These are phyloP conservation scores for Candida manassasensis DNA, from an alignment of 805 yeast species.

Conservation along the genomic window DNA sequence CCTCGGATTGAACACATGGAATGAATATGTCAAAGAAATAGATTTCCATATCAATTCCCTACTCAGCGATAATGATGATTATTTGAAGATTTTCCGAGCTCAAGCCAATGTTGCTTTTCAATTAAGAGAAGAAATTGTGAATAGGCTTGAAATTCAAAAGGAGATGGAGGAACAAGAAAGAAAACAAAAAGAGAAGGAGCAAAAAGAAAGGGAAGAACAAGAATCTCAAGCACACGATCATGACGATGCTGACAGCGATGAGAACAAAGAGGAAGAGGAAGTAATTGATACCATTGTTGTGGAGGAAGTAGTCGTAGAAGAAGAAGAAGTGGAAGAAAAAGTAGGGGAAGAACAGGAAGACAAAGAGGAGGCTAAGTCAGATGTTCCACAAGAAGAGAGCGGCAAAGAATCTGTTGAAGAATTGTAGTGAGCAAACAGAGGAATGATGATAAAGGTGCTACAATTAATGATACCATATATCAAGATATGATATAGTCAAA, in stretches of 20 bases:
- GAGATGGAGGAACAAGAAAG: constrained; percentile 49
- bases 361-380: constrained; percentile 1
- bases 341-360: constrained; percentile 2
- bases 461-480: too few species aligned
- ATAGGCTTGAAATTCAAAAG: constrained; percentile 10
- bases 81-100: constrained; percentile 40
- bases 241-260: not conserved
- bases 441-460: too few species aligned
- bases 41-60: constrained; percentile 46
- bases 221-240: not conserved
- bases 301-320: constrained; percentile 3
- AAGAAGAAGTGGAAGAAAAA: not conserved
- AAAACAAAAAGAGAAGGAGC: constrained; percentile 65
- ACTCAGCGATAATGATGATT: constrained; percentile 57
- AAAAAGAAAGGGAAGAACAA: constrained; percentile 38
- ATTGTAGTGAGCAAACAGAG: constrained; percentile 1
- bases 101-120: constrained; percentile 42
- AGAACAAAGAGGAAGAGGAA: not conserved
- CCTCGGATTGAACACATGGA: constrained; percentile 35
- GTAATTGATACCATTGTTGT: constrained; percentile 9
- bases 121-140: constrained; percentile 25
- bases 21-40: constrained; percentile 33
- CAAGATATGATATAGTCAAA: too few species aligned
- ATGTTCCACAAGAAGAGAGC: not conserved
- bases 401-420: constrained; percentile 4